Conservation (phyloP, 2,329 filamentous ascomycete species). For the Colletotrichum sp. region DNA sequence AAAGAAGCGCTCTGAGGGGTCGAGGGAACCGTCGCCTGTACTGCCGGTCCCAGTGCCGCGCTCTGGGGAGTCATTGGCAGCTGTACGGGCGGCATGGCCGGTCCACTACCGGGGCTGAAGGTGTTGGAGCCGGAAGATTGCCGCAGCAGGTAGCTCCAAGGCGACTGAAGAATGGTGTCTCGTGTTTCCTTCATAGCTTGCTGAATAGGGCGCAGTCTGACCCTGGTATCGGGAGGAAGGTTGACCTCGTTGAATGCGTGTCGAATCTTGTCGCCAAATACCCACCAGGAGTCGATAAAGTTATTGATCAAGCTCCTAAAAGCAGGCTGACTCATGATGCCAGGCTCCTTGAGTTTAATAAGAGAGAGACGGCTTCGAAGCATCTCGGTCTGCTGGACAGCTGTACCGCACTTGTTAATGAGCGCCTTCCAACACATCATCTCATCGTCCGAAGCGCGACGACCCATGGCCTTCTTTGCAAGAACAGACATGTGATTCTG, state of each 20-base stretch:
- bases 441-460: constrained; percentile 62
- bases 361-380: constrained; percentile 75
- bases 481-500: constrained; percentile 69
- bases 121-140: constrained; percentile 23
- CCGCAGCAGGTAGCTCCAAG: constrained; percentile 55
- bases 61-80: constrained; percentile 88
- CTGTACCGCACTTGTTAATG: constrained; percentile 72
- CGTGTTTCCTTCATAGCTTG: constrained; percentile 82
- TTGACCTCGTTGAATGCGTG: constrained; percentile 54
- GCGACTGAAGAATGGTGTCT: constrained; percentile 68
- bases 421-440: constrained; percentile 72
- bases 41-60: constrained; percentile 86
- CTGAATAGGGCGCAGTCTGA: constrained; percentile 80
- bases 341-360: constrained; percentile 86
- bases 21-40: constrained; percentile 85
- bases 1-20: constrained; percentile 67
- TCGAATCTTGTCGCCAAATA: constrained; percentile 67
- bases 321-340: constrained; percentile 65
- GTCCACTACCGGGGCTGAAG: constrained; percentile 25
- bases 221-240: constrained; percentile 70
- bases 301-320: constrained; percentile 77
- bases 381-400: constrained; percentile 75
- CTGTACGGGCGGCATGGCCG: constrained; percentile 37
- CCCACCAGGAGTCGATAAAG: constrained; percentile 74
- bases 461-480: constrained; percentile 66